phyloP scores from a whole-genome alignment of 2,329 filamentous ascomycete genomes.

The Cercospora berteroae region DNA sequence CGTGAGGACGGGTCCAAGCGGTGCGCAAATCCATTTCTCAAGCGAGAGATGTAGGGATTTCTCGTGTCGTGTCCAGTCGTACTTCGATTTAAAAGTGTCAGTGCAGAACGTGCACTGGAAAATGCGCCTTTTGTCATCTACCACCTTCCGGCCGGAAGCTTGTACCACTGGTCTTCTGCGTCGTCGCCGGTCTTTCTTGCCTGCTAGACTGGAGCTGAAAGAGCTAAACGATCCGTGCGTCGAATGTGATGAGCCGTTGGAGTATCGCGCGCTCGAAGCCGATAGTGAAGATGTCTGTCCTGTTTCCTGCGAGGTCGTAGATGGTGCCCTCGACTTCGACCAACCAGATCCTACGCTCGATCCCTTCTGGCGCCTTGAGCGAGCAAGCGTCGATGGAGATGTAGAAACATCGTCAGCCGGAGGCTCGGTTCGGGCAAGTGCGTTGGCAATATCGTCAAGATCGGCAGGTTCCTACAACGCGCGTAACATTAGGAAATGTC shows the following conservation, averaged over 20 bases:
- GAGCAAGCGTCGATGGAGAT: constrained; percentile 32
- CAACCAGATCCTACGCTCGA: constrained; percentile 53
- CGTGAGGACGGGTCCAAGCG: constrained; percentile 56
- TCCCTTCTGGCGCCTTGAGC: constrained; percentile 42
- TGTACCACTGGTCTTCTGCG: constrained; percentile 42
- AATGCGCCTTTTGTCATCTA: constrained; percentile 45
- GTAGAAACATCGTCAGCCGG: constrained; percentile 29
- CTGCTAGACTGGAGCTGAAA: constrained; percentile 47
- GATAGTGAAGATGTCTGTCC: constrained; percentile 31
- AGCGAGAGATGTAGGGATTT: constrained; percentile 62
- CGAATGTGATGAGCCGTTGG: constrained; percentile 56
- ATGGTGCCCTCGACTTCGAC: constrained; percentile 50
- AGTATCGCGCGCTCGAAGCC: constrained; percentile 51
- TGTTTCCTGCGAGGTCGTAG: constrained; percentile 50
- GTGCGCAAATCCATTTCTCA: constrained; percentile 64
- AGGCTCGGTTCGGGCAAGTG: constrained; percentile 46
- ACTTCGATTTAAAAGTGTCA: constrained; percentile 57
- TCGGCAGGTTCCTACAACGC: constrained; percentile 57
- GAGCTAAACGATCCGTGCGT: constrained; percentile 55
- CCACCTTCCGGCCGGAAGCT: constrained; percentile 25
- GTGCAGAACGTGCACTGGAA: constrained; percentile 61
- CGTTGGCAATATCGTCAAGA: constrained; percentile 62
- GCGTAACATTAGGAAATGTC: background rate
- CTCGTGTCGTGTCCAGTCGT: constrained; percentile 65
- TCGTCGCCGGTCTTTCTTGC: constrained; percentile 57